Evolutionary conservation across 495 filamentous ascomycete genomes (phyloP).

Genomic region (Penicillium soppii): DNA sequence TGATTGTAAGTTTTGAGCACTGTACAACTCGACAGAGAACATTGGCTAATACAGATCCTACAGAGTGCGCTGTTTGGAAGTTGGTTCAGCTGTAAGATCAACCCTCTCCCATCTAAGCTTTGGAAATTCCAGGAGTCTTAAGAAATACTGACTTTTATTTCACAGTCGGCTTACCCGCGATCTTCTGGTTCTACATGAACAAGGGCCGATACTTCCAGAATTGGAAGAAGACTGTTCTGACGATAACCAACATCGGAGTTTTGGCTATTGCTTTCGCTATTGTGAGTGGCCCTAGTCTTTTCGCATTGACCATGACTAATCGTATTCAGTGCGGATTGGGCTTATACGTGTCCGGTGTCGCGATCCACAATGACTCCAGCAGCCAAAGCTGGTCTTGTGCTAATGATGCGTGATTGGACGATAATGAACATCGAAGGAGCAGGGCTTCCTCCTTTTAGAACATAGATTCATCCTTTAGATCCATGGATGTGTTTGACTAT

Average conservation of each 20-base stretch:
- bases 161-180: slow-evolving; percentile 36
- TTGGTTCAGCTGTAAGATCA: slow-evolving; percentile 41
- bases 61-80: slow-evolving; percentile 38
- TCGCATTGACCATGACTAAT: not conserved
- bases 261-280: slow-evolving; percentile 35
- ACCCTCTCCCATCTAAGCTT: not conserved
- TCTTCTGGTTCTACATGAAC: slow-evolving; percentile 46
- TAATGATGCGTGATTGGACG: slow-evolving; percentile 26
- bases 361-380: slow-evolving; percentile 33
- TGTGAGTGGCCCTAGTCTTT: slow-evolving; percentile 20
- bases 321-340: slow-evolving; percentile 36
- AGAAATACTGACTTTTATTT: slow-evolving; percentile 1
- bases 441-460: not conserved
- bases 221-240: slow-evolving; percentile 29
- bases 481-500: not conserved
- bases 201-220: slow-evolving; percentile 30
- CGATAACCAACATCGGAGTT: slow-evolving; percentile 31
- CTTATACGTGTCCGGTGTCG: slow-evolving; percentile 38
- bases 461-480: not conserved
- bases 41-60: slow-evolving; percentile 10
- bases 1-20: slow-evolving; percentile 34
- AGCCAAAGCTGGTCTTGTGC: slow-evolving; percentile 35
- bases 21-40: not conserved
- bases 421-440: not conserved
- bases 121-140: not conserved